A percentile compares a stretch with the other conserved stretches of the same genome.
Evolutionary conservation across 2,329 filamentous ascomycete genomes (phyloP).

Genomic region (Xylariaceae sp.): DNA sequence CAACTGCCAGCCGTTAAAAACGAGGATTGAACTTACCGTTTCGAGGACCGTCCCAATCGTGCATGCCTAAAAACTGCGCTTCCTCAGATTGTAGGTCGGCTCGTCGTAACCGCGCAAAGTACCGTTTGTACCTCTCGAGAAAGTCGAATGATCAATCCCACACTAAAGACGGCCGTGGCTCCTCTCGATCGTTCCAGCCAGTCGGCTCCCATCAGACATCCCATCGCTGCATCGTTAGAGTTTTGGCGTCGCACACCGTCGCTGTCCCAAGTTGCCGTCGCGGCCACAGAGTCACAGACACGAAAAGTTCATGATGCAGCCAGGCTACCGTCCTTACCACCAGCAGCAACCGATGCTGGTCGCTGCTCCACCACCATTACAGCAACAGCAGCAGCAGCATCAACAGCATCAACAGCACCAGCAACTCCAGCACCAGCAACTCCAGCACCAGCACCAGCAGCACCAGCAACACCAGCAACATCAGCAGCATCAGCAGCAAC

Average conservation of each 20-base stretch:
- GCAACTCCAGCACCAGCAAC: neutral
- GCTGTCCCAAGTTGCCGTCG: conserved; percentile 4
- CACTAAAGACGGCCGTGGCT: conserved; percentile 15
- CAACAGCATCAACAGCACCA: conserved; percentile 35
- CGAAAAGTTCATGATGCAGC: conserved; percentile 41
- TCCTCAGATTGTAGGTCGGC: too few relatives aligned
- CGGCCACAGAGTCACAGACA: conserved; percentile 6
- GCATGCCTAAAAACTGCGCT: too few relatives aligned
- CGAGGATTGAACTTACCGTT: too few relatives aligned
- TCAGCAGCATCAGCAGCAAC: too few relatives aligned
- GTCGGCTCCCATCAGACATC: conserved; percentile 8
- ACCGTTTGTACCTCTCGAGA: neutral
- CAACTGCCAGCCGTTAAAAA: too few relatives aligned
- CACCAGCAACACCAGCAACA: conserved; percentile 42
- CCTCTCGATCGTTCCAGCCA: conserved; percentile 5
- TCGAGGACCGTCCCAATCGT: too few relatives aligned
- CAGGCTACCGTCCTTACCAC: conserved; percentile 47
- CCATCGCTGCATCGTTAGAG: conserved; percentile 7
- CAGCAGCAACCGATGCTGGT: conserved; percentile 37
- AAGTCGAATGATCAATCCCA: neutral
- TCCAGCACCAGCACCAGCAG: conserved; percentile 6
- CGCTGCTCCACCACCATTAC: conserved; percentile 32
- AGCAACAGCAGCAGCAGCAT: conserved; percentile 44
- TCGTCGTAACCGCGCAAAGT: neutral
- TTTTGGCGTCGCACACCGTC: conserved; percentile 17